These are phyloP conservation scores for Acanthamoeba lenticulata DNA, from an alignment of 208 protist genomes.

Conservation along the genomic window DNA sequence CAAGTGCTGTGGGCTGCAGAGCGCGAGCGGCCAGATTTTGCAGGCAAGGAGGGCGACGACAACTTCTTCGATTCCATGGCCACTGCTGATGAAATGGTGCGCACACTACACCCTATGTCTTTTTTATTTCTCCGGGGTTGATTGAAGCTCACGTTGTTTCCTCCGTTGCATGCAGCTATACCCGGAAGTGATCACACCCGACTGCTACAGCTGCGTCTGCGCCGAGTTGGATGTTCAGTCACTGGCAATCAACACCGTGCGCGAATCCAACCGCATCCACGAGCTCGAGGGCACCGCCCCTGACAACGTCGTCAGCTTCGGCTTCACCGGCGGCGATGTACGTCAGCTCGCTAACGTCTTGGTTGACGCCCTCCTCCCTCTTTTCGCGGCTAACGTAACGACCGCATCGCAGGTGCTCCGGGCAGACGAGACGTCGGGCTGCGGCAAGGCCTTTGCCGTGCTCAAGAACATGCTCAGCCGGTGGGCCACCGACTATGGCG, in stretches of 20 bases:
- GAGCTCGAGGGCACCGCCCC: constrained; percentile 62
- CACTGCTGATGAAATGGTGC: constrained; percentile 64
- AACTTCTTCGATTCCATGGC: constrained; percentile 75
- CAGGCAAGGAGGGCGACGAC: constrained; percentile 85
- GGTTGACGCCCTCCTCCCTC: background rate
- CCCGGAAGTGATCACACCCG: constrained; percentile 79
- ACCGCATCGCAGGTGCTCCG: background rate
- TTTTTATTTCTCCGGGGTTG: background rate
- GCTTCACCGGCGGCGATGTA: constrained; percentile 24
- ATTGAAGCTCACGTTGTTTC: background rate
- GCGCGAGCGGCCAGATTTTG: constrained; percentile 84
- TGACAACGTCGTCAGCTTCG: constrained; percentile 40
- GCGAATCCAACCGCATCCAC: constrained; percentile 72
- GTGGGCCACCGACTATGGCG: constrained; percentile 1
- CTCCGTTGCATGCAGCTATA: constrained; percentile 24
- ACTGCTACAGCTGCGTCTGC: constrained; percentile 81
- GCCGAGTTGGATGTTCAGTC: constrained; percentile 82
- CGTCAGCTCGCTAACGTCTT: background rate
- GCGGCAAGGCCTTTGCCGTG: constrained; percentile 27
- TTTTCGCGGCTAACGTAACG: background rate
- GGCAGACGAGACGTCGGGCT: constrained; percentile 31
- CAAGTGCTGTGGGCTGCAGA: constrained; percentile 85
- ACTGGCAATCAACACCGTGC: constrained; percentile 85
- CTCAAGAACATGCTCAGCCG: constrained; percentile 29
- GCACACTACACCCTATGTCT: background rate